A percentile compares a stretch with the other conserved stretches of the same genome.
Evolutionary conservation across 768 basidiomycete genomes (phyloP).

Genomic region (Xerocomus potaroensis): DNA sequence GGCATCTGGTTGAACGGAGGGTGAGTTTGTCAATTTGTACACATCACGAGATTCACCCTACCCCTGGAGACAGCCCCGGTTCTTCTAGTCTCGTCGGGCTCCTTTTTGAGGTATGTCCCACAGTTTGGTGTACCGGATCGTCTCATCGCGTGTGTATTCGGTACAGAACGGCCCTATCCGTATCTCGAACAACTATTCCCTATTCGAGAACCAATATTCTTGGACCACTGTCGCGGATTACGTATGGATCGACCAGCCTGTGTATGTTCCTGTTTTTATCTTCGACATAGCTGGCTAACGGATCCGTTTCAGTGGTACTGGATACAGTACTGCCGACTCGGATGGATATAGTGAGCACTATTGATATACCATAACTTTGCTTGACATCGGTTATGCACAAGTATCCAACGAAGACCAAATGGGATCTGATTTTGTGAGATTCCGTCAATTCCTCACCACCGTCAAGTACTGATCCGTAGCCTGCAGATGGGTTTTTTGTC

Average conservation of each 20-base stretch:
- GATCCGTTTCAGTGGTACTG: constrained; percentile 43
- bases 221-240: constrained; percentile 62
- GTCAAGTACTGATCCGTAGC: constrained; percentile 1
- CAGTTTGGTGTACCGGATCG: constrained; percentile 9
- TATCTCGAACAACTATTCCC: constrained; percentile 47
- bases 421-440: constrained; percentile 46
- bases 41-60: not conserved
- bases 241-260: constrained; percentile 74
- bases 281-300: not conserved
- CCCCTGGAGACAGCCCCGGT: constrained; percentile 44
- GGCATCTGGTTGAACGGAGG: constrained; percentile 74
- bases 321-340: constrained; percentile 61
- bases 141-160: not conserved
- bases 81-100: constrained; percentile 65
- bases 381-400: constrained; percentile 15
- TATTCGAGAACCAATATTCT: constrained; percentile 48
- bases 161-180: constrained; percentile 66
- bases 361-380: not conserved
- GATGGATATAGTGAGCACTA: constrained; percentile 51
- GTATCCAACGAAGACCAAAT: constrained; percentile 65
- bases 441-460: not conserved
- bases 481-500: constrained; percentile 63
- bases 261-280: constrained; percentile 29
- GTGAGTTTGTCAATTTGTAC: constrained; percentile 30
- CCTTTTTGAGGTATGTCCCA: constrained; percentile 65